Base-by-base conservation (phyloP, 2,329 filamentous ascomycete genomes). In the Xylaria sp. region DNA sequence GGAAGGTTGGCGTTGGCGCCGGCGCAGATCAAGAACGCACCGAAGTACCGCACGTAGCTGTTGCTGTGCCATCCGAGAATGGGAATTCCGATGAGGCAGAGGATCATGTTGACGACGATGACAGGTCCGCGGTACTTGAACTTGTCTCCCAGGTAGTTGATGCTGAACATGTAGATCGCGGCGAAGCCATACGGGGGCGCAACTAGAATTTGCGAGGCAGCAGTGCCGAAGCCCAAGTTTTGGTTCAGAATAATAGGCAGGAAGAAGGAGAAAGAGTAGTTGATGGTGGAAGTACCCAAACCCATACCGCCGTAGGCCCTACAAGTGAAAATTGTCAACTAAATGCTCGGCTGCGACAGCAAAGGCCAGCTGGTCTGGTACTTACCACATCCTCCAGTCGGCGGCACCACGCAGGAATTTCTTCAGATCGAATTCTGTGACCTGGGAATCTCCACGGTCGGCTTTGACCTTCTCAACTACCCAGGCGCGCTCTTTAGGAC, bases 1-100 rank as follows among this genome's bases (percentile, higher is more conserved):
- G 94, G 93, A 5, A 95, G 85, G 77, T 96, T 96, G 71, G 90
- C 87, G 79, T 94, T 94, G 72, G 90, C 89, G 7, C 92, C 92
- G 0, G 91, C 91, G 0, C 91, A 91, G 28, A 89, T 87, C 61
- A 94, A 82, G 82, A 94, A 94, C 67, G 93, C 87, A 65, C 92
- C 92, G 72, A 93, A 89, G 80, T 93, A 94, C 51, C 91, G 88
- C 9, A 89, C 87, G 1, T 79, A 84, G 5, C 87, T 74, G 72
- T 80, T 85, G 44, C 80, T 75, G 58, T 87, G 84, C 83, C 90
- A 94, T 46, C 91, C 92, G 83, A 94, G 90, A 77, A 94, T 89
- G 20, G 90, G 87, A 2, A 94, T 82, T 1, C 92, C 92, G 67
- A 93, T 86, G 59, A 94, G 81, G 77, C 86, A 87, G 39, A 93